Conservation (phyloP, 2,329 filamentous ascomycete species). For the Aspergillus sclerotialis region DNA sequence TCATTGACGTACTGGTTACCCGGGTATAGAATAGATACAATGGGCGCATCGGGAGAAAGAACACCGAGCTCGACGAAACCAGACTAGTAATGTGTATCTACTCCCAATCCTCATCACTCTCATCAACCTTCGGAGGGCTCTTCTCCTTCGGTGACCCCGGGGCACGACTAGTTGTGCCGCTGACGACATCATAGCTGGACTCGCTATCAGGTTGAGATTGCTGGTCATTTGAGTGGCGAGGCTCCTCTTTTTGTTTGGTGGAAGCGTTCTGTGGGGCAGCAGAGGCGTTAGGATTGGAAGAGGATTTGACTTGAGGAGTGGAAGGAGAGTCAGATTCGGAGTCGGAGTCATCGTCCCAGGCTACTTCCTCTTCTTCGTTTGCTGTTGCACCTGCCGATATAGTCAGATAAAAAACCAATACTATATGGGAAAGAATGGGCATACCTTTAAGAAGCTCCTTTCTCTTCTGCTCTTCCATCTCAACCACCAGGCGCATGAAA, state of each 20-base stretch:
- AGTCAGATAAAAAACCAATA: too few relatives aligned
- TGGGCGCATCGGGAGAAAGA: background rate
- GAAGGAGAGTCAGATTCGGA: constrained; percentile 39
- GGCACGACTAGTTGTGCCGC: constrained; percentile 69
- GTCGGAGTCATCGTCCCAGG: constrained; percentile 67
- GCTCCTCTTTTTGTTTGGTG: constrained; percentile 55
- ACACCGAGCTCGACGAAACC: background rate
- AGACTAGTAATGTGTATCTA: too few relatives aligned
- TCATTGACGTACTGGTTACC: too few relatives aligned
- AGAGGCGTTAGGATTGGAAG: constrained; percentile 22
- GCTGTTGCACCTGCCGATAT: constrained; percentile 31
- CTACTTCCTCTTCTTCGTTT: constrained; percentile 65
- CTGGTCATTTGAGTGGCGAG: constrained; percentile 72
- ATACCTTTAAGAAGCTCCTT: constrained; percentile 86
- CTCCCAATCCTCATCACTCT: constrained; percentile 74
- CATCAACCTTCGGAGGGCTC: constrained; percentile 39
- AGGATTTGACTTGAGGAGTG: constrained; percentile 38
- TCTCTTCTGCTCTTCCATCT: constrained; percentile 83
- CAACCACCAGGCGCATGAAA: constrained; percentile 84
- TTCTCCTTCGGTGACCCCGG: constrained; percentile 57
- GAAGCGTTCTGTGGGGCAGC: constrained; percentile 18
- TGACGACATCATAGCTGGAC: constrained; percentile 91
- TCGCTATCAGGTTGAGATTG: constrained; percentile 90
- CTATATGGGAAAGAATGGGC: constrained; percentile 13
- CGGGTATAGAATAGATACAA: too few relatives aligned